phyloP scores from a whole-genome alignment of 257 asterid species.

The Cinchona pubescens region DNA sequence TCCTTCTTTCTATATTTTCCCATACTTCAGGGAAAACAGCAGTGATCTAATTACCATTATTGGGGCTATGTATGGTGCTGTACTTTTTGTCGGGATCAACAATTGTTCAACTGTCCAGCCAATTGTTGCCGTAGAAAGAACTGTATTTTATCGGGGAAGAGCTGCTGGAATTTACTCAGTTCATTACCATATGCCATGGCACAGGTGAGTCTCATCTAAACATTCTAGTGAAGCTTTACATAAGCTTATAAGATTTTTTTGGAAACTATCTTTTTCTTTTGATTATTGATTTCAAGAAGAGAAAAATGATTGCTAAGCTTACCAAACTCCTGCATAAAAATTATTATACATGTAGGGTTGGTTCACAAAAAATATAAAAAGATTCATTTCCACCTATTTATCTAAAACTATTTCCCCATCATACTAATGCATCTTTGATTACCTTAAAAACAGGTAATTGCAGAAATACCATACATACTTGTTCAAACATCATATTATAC shows the following conservation, averaged over 20 bases:
- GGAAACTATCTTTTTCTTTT: background rate
- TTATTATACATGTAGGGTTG: background rate
- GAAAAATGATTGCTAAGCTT: no score
- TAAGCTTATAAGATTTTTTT: background rate
- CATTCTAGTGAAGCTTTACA: background rate
- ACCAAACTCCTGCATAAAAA: background rate
- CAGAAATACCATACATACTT: slow-evolving; percentile 63
- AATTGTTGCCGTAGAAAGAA: slow-evolving; percentile 67
- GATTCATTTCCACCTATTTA: background rate
- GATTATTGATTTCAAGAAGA: background rate
- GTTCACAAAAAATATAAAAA: background rate
- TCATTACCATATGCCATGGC: slow-evolving; percentile 81
- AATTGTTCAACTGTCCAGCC: slow-evolving; percentile 82
- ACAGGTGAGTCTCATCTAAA: slow-evolving; percentile 43
- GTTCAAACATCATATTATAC: slow-evolving; percentile 61
- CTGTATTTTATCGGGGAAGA: slow-evolving; percentile 64
- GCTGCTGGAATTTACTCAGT: slow-evolving; percentile 89
- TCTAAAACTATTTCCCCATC: background rate
- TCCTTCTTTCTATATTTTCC: slow-evolving; percentile 7
- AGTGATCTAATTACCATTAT: slow-evolving; percentile 58
- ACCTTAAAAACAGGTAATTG: slow-evolving; percentile 41
- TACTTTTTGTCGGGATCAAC: slow-evolving; percentile 62
- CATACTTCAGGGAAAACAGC: slow-evolving; percentile 37
- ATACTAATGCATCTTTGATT: background rate
- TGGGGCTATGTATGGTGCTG: slow-evolving; percentile 78